Conservation (phyloP, 2,329 filamentous ascomycete genomes). For the Shiraia sp. region DNA sequence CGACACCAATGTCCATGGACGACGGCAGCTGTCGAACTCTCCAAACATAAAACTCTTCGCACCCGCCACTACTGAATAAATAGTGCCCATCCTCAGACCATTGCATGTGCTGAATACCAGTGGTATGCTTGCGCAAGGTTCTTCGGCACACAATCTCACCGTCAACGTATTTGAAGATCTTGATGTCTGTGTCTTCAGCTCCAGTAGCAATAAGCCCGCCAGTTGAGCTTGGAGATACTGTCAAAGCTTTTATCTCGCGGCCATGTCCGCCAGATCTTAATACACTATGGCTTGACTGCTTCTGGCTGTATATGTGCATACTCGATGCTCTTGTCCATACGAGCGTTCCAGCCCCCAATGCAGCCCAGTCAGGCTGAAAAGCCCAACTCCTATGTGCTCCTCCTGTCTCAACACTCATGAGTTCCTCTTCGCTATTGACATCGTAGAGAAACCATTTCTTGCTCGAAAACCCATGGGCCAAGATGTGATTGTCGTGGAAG, state of each 20-base stretch:
- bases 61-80: conserved; percentile 84
- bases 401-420: conserved; percentile 77
- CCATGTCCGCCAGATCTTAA: conserved; percentile 78
- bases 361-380: conserved; percentile 45
- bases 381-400: conserved; percentile 81
- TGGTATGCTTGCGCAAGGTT: conserved; percentile 75
- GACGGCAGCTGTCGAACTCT: conserved; percentile 59
- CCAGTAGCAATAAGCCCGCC: conserved; percentile 64
- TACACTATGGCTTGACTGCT: conserved; percentile 47
- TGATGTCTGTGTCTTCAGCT: conserved; percentile 73
- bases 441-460: conserved; percentile 84
- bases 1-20: conserved; percentile 56
- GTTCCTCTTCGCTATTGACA: conserved; percentile 68
- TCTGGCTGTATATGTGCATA: conserved; percentile 52
- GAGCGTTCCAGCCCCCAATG: conserved; percentile 56
- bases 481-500: conserved; percentile 59
- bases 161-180: conserved; percentile 64
- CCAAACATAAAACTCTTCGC: conserved; percentile 89
- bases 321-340: conserved; percentile 74
- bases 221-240: conserved; percentile 45
- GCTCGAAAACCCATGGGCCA: conserved; percentile 80
- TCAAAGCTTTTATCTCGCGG: conserved; percentile 75
- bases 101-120: conserved; percentile 78
- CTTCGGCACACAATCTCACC: conserved; percentile 56
- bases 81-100: conserved; percentile 71